Conservation (phyloP, 345 rosid genomes). For the Mangifera indica region DNA sequence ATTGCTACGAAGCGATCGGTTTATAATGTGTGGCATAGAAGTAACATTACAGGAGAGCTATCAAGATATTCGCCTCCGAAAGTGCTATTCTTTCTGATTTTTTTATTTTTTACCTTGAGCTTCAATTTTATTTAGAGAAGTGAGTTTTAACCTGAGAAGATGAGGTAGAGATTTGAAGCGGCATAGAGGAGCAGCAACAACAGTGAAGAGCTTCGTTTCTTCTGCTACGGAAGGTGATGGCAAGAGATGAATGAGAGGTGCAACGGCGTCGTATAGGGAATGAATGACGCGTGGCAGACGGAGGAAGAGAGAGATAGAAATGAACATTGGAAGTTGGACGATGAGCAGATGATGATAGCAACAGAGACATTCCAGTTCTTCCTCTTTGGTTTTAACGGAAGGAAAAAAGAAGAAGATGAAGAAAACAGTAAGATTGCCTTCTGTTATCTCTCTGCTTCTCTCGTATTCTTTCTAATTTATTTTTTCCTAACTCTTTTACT, state of each 20-base stretch:
- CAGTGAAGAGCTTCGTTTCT: constrained; percentile 28
- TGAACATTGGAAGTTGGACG: constrained; percentile 4
- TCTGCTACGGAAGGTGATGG: constrained; percentile 10
- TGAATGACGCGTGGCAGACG: constrained; percentile 19
- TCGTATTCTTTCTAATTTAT: too few species aligned
- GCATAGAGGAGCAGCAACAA: constrained; percentile 48
- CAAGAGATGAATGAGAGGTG: constrained; percentile 16
- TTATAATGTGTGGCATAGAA: neutral
- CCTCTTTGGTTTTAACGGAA: neutral
- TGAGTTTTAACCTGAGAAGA: constrained; percentile 44
- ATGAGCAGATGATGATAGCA: neutral
- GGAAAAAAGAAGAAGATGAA: neutral
- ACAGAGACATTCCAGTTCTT: neutral
- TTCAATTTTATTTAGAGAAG: neutral
- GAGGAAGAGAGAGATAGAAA: constrained; percentile 4
- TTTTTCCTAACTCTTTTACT: too few species aligned
- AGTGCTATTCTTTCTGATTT: too few species aligned
- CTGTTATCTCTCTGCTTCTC: neutral
- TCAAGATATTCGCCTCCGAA: neutral
- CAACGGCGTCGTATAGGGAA: constrained; percentile 17
- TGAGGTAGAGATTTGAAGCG: constrained; percentile 39
- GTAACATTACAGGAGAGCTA: neutral
- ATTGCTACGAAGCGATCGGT: neutral
- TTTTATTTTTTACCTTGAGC: too few species aligned
- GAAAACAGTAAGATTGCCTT: too few species aligned